phyloP scores from a whole-genome alignment of 495 filamentous ascomycete genomes.

The Podospora anserina region DNA sequence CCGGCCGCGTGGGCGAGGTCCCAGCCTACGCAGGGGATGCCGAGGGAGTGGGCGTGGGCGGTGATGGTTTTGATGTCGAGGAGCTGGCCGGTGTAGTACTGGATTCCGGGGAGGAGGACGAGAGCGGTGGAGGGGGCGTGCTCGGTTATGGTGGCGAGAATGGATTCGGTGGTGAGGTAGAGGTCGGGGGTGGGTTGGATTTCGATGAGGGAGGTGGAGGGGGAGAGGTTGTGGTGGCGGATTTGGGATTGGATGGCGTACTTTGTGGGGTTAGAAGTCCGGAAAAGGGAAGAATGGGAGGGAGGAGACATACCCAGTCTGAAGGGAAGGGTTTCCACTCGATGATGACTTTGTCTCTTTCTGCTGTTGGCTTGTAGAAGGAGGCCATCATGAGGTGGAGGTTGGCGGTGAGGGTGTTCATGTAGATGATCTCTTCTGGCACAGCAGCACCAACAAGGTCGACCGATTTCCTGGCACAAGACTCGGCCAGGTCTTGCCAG shows the following conservation, averaged over 20 bases:
- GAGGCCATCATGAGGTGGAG: constrained; percentile 83
- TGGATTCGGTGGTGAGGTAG: constrained; percentile 63
- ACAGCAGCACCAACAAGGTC: constrained; percentile 71
- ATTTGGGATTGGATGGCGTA: constrained; percentile 89
- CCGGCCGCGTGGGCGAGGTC: constrained; percentile 91
- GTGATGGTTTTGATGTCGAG: constrained; percentile 85
- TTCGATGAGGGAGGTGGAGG: constrained; percentile 65
- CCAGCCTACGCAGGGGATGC: constrained; percentile 75
- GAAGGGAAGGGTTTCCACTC: constrained; percentile 90
- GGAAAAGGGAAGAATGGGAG: background rate
- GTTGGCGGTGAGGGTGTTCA: constrained; percentile 88
- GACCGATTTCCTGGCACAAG: constrained; percentile 66
- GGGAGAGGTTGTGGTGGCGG: constrained; percentile 62
- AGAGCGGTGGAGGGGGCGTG: constrained; percentile 74
- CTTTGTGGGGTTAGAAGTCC: constrained; percentile 37
- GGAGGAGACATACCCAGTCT: constrained; percentile 60
- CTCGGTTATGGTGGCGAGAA: constrained; percentile 72
- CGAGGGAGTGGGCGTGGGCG: constrained; percentile 65
- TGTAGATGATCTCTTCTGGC: constrained; percentile 74
- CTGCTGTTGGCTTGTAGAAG: constrained; percentile 74
- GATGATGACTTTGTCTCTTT: constrained; percentile 78
- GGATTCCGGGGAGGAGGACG: constrained; percentile 80
- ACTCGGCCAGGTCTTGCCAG: constrained; percentile 76
- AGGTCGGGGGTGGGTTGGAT: constrained; percentile 54
- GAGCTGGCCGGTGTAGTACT: constrained; percentile 90